Base-by-base conservation (phyloP, 2,329 filamentous ascomycete species). In the Lachnellula cervina region DNA sequence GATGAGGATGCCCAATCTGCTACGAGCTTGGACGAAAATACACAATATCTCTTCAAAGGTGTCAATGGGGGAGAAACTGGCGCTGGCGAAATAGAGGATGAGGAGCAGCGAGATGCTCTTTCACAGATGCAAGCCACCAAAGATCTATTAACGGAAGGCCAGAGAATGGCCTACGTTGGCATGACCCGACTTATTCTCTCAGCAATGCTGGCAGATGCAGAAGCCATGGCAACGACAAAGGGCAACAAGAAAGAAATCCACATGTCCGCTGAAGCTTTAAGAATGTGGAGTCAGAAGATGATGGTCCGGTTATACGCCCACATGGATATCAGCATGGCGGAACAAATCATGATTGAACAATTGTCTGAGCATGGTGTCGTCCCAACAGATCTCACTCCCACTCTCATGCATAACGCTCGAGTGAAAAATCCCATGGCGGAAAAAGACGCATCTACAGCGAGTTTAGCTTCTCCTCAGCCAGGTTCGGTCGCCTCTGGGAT, bases 291-390 rank as follows among this genome's bases (percentile, higher is more conserved):
- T 55, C 94, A 99, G 71, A 95, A 95, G 75, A 96, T 96, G 81
- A 99, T 99, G 92, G 84, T 97, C 58, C 84, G 93, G 23, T 72
- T 99, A 13, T 99, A 97, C 71, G 77, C 84, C 13, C 94, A 99
- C 72, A 99, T 99, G 94, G 94, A 99, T 58, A 95, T 99, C 66
- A 91, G 86, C 67, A 78, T 87, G 21, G 86, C 83, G 14, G 94
- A 99, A 73, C 94, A 99, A 76, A 79, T 99, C 71, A 99, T 99
- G 94, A 97, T 99, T 63, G 94, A 99, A 74, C 94, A 99, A 72
- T 78, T 99, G 56, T 87, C 89, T 13, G 89, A 94, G 56, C 94
- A 99, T 73, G 94, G 93, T 4, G 91, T 99, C 6, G 79, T 90
- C 59, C 87, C 94, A 0, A 77, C 78, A 45, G 94, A 99, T 70